Conservation (phyloP, 2,329 filamentous ascomycete species). For the Clonostachys solani region DNA sequence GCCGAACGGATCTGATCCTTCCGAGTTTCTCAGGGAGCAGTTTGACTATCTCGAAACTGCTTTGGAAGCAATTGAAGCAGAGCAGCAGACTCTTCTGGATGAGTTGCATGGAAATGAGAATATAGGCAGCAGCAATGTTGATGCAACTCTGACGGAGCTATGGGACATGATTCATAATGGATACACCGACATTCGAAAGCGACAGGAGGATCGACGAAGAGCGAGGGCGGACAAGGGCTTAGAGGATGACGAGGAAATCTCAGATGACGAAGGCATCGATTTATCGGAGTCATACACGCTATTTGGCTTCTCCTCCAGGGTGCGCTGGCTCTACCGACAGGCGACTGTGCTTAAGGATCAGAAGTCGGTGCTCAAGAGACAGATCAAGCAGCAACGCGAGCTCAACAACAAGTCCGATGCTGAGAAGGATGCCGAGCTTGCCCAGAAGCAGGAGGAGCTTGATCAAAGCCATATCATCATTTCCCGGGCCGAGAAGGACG, state of each 20-base stretch:
- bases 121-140: background rate
- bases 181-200: slow-evolving; percentile 49
- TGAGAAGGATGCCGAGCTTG: slow-evolving; percentile 62
- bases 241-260: slow-evolving; percentile 55
- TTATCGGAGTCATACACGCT: slow-evolving; percentile 64
- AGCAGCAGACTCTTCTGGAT: slow-evolving; percentile 29
- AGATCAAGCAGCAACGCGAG: slow-evolving; percentile 93
- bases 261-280: slow-evolving; percentile 57
- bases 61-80: slow-evolving; percentile 54
- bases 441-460: slow-evolving; percentile 52
- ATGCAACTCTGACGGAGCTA: slow-evolving; percentile 41
- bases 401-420: slow-evolving; percentile 83
- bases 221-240: slow-evolving; percentile 52
- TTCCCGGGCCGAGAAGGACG: slow-evolving; percentile 29
- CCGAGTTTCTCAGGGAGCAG: slow-evolving; percentile 48
- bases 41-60: slow-evolving; percentile 69
- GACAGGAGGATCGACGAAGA: slow-evolving; percentile 48
- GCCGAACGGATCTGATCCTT: slow-evolving; percentile 28
- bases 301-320: slow-evolving; percentile 69
- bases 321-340: slow-evolving; percentile 74
- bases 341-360: slow-evolving; percentile 80
- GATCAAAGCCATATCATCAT: slow-evolving; percentile 32
- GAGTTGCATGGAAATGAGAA: slow-evolving; percentile 19
- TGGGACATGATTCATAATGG: slow-evolving; percentile 51
- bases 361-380: slow-evolving; percentile 81